Percentiles rank a stretch among this genome's conserved stretches.
phyloP scores from a whole-genome alignment of 2,329 filamentous ascomycete species.

The Dactylellina leptospora region DNA sequence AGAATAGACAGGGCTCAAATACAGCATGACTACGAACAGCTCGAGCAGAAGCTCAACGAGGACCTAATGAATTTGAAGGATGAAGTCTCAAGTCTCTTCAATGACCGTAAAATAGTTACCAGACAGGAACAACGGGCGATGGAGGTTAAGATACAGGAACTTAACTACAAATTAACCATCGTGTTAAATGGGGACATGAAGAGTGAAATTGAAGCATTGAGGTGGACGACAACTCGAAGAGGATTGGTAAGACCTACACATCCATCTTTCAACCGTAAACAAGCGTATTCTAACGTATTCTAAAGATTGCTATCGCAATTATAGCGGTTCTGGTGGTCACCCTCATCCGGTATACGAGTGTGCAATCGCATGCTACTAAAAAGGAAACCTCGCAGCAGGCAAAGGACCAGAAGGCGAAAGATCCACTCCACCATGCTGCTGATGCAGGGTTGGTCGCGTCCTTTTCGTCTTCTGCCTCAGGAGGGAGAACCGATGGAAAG shows the following conservation, averaged over 20 bases:
- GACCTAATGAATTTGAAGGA: constrained; percentile 84
- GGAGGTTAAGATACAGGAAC: constrained; percentile 82
- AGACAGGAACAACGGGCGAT: constrained; percentile 84
- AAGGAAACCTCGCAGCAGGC: constrained; percentile 30
- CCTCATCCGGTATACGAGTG: constrained; percentile 48
- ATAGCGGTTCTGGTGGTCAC: constrained; percentile 48
- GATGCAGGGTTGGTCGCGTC: constrained; percentile 39
- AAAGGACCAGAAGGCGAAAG: constrained; percentile 19
- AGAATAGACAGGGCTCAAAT: constrained; percentile 83
- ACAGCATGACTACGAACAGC: constrained; percentile 94
- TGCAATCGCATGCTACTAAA: constrained; percentile 45
- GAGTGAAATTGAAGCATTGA: constrained; percentile 86
- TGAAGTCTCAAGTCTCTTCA: constrained; percentile 93
- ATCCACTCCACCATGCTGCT: constrained; percentile 32
- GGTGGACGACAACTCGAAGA: constrained; percentile 81
- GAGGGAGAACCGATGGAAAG: constrained; percentile 17
- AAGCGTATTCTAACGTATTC: constrained; percentile 18
- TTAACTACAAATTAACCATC: constrained; percentile 96
- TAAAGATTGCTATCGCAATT: constrained; percentile 50
- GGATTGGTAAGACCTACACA: constrained; percentile 63
- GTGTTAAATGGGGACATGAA: constrained; percentile 87
- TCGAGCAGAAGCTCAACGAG: constrained; percentile 83
- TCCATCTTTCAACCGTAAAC: neutral
- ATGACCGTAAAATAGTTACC: constrained; percentile 92
- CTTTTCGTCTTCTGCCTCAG: constrained; percentile 19